A percentile compares a stretch with the other conserved stretches of the same genome.
phyloP scores from a whole-genome alignment of 106 monocot genomes.

The Phalaenopsis equestris region DNA sequence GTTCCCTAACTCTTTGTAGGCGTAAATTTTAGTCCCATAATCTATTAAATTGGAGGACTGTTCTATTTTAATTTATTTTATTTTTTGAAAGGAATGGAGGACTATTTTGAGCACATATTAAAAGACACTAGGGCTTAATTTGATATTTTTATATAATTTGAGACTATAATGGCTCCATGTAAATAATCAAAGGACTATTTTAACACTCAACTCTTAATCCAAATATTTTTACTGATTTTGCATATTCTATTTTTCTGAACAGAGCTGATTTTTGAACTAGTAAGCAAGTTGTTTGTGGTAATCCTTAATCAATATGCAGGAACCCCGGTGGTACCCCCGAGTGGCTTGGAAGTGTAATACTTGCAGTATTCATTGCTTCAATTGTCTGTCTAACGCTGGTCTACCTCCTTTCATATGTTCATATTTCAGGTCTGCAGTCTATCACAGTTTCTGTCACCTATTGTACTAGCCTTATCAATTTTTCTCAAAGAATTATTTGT shows the following conservation, averaged over 20 bases:
- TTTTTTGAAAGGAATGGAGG: too few species aligned
- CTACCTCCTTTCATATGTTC: slow-evolving; percentile 83
- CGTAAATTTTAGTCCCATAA: too few species aligned
- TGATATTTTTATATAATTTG: too few species aligned
- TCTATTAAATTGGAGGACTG: too few species aligned
- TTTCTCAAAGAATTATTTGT: neutral
- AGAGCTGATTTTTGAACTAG: neutral
- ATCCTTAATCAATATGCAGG: slow-evolving; percentile 30
- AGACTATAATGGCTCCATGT: too few species aligned
- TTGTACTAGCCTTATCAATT: neutral
- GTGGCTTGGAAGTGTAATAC: slow-evolving; percentile 64
- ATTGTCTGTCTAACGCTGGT: slow-evolving; percentile 68
- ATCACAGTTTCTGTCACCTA: neutral
- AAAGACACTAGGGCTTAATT: too few species aligned
- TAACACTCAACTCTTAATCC: too few species aligned
- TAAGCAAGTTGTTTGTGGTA: slow-evolving; percentile 1
- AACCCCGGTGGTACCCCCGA: slow-evolving; percentile 72
- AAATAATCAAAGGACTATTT: too few species aligned
- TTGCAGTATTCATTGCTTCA: slow-evolving; percentile 47
- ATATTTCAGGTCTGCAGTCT: slow-evolving; percentile 66
- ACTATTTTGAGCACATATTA: too few species aligned
- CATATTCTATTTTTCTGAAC: neutral
- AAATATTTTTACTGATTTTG: neutral
- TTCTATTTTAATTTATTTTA: too few species aligned
- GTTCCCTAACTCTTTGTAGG: too few species aligned